Evolutionary conservation across 179 eudicot species (phyloP), one percentile per base, ranked within the genome.

Genomic region (Silene coronaria): DNA sequence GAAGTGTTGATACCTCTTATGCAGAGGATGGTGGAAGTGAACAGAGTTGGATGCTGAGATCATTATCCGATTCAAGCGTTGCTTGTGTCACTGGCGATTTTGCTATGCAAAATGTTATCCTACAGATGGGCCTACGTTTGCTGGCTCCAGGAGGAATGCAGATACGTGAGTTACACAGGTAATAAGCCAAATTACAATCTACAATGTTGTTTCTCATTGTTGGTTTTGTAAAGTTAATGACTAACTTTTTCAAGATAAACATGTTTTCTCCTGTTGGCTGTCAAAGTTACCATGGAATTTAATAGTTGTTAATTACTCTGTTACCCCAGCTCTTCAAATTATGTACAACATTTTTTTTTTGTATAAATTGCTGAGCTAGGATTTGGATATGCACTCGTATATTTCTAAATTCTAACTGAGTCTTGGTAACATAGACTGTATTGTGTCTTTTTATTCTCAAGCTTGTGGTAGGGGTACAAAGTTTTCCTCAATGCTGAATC

Each of bases 81-180:
- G 98, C 97, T 75, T 94, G 98, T 79, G 72, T 92, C 73, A 94
- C 98, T 27, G 87, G 87, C 81, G 97, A 94, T 75, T 94, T 74
- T 75, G 98, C 98, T 19, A 94, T 94, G 97, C 98, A 94, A 81
- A 94, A 94, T 85, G 97, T 94, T 78, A 82, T 94, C 63, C 84
- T 92, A 69, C 98, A 94, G 83, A 92, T 94, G 90, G 97, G 98
- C 80, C 82, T 94, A 77, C 91, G 97, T n/a, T 83, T 94, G 75
- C 45, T 94, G 82, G 96, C 98, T 22, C 97, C 98, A 22, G 97
- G 96, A 61, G 98, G 97, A 73, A 92, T 92, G 97, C 98, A 94
- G 86, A 94, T 94, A 36, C 95, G 96, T 51, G 92, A 94, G 86
- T 78, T 94, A 77, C 96, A 92, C 83, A 92, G 98, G 98, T 94